Evolutionary conservation across 192 early-diverging fungal genomes (phyloP), one percentile per base, ranked within the genome.

Genomic region (Cetraspora pellucida): DNA sequence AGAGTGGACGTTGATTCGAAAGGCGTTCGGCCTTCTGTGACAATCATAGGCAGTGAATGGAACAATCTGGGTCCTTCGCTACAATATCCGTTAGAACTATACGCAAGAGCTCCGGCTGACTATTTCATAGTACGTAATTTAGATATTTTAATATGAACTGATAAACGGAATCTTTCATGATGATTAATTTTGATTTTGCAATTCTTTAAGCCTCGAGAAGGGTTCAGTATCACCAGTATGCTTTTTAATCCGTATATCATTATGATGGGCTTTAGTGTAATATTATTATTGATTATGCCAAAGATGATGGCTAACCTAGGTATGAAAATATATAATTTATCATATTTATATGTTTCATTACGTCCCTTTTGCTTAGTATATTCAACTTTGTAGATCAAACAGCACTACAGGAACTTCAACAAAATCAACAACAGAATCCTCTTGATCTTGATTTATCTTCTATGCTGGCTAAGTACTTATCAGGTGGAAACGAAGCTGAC

Each of bases 161-260:
- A 59, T 64, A 21, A 11, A n/a, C n/a, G n/a, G n/a, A n/a, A 17
- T 60, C 21, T 50, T 31, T 23, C 55, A 43, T 61, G n/a, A 50
- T 63, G 49, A 70, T 19, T 25, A 31, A 49, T 46, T 44, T 66
- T 8, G 10, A 11, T 63, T 16, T 64, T 65, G 65, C 19, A 63
- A 7, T 10, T 23, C 21, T 30, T 63, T 17, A 75, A 89, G 88
- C 74, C 81, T 77, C 82, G 84, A 37, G 82, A 89, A 81, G 83
- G 82, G 10, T 89, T 89, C 71, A 86, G 85, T 52, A 45, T 86
- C 27, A 75, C 82, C 68, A 81, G 81, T 19, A 72, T 89, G 65
- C 84, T 89, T 50, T 82, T 83, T 57, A 89, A 89, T 78, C 88
- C 88, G 10, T 87, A 88, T 84, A 82, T 89, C 77, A 77, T 89